These are phyloP conservation scores for Chalaropsis thielavioides DNA, from an alignment of 2,329 filamentous ascomycete species.

Conservation along the genomic window DNA sequence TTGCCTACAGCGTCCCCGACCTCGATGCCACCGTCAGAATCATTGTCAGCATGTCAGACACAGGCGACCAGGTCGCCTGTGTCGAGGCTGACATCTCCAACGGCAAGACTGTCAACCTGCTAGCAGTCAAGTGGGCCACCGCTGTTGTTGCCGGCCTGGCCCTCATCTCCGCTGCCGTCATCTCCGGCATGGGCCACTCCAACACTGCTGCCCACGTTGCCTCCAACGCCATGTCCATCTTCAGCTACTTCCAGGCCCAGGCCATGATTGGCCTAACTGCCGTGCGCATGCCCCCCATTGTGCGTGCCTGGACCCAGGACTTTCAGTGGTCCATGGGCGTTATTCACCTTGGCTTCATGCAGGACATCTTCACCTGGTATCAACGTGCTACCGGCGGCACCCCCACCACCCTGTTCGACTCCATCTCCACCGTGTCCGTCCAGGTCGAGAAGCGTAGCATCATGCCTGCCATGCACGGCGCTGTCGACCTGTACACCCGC, in stretches of 20 bases:
- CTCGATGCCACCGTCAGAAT: slow-evolving; percentile 75
- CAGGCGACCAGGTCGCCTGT: slow-evolving; percentile 57
- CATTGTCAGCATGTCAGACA: slow-evolving; percentile 57
- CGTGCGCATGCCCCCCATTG: slow-evolving; percentile 71
- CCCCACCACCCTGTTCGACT: slow-evolving; percentile 63
- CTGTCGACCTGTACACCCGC: slow-evolving; percentile 33
- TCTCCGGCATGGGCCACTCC: slow-evolving; percentile 79
- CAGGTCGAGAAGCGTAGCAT: slow-evolving; percentile 55
- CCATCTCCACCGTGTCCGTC: slow-evolving; percentile 62
- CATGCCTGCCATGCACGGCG: slow-evolving; percentile 21
- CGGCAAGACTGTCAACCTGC: slow-evolving; percentile 77
- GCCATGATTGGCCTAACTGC: slow-evolving; percentile 78
- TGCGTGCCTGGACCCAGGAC: slow-evolving; percentile 87
- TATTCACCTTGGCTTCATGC: slow-evolving; percentile 74
- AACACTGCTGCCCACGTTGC: slow-evolving; percentile 92
- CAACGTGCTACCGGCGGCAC: slow-evolving; percentile 83
- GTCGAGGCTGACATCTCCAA: slow-evolving; percentile 81
- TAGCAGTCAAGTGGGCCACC: slow-evolving; percentile 78
- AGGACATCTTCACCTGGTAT: slow-evolving; percentile 87
- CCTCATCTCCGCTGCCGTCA: slow-evolving; percentile 70
- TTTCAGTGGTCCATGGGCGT: slow-evolving; percentile 98
- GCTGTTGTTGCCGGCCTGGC: slow-evolving; percentile 77
- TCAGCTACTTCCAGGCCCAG: slow-evolving; percentile 87
- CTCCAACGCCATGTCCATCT: slow-evolving; percentile 83
- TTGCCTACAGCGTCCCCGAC: slow-evolving; percentile 82